phyloP scores from a whole-genome alignment of 352 stramenopile species.

The Phytophthora pini region DNA sequence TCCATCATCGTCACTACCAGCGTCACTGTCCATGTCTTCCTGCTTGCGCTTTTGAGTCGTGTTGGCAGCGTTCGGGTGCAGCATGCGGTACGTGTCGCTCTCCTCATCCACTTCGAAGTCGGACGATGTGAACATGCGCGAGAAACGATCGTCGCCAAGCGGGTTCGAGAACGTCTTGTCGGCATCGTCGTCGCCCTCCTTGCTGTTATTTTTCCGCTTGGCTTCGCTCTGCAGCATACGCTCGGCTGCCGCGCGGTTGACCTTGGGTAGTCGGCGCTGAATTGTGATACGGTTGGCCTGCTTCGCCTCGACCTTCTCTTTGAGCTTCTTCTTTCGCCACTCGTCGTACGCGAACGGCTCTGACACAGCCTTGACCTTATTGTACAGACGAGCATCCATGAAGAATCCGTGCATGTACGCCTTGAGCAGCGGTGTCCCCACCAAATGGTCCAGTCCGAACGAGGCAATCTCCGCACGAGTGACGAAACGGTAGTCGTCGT shows the following conservation, averaged over 20 bases:
- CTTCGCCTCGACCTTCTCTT: constrained; percentile 93
- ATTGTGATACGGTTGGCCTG: constrained; percentile 91
- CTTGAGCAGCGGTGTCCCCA: constrained; percentile 97
- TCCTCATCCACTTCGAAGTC: constrained; percentile 99
- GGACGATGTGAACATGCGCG: constrained; percentile 96
- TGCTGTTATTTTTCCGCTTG: constrained; percentile 72
- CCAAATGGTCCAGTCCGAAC: constrained; percentile 97
- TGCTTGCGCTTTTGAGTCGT: constrained; percentile 73
- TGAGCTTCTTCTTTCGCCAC: constrained; percentile 96
- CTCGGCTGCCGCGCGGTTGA: constrained; percentile 91
- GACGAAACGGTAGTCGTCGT: constrained; percentile 99
- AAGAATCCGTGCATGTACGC: constrained; percentile 99
- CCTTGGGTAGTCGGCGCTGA: constrained; percentile 85
- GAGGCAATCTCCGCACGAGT: constrained; percentile 94
- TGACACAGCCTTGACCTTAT: constrained; percentile 95
- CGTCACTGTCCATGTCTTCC: constrained; percentile 94
- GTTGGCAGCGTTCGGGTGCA: constrained; percentile 93
- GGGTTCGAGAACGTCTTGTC: constrained; percentile 68
- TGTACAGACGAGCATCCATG: constrained; percentile 98
- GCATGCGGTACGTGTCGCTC: constrained; percentile 95
- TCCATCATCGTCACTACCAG: constrained; percentile 68
- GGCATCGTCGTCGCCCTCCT: constrained; percentile 36
- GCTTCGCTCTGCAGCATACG: constrained; percentile 76
- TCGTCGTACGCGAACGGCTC: constrained; percentile 99
- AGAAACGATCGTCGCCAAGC: constrained; percentile 97